Evolutionary conservation across 2,329 filamentous ascomycete species (phyloP).

Genomic region (Hirsutella thompsonii): DNA sequence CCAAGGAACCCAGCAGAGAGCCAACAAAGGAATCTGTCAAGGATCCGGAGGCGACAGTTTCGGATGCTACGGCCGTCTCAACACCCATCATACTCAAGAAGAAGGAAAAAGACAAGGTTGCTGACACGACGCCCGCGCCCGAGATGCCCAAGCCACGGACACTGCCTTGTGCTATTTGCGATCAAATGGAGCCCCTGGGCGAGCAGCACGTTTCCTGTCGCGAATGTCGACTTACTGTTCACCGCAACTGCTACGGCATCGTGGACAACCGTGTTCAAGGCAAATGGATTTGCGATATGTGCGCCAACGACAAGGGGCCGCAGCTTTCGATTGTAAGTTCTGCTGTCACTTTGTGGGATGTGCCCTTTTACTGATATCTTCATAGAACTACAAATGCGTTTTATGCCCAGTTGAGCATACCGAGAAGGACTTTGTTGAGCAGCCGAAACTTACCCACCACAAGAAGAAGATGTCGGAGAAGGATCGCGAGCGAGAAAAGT

Average conservation of each 20-base stretch:
- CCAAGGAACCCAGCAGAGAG: background rate
- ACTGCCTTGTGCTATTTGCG: constrained; percentile 78
- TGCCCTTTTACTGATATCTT: background rate
- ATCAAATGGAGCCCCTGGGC: constrained; percentile 55
- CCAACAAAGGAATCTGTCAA: constrained; percentile 5
- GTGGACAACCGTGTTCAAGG: constrained; percentile 51
- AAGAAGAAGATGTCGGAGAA: constrained; percentile 88
- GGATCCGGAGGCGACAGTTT: constrained; percentile 32
- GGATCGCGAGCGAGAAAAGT: constrained; percentile 74
- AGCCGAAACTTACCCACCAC: constrained; percentile 32
- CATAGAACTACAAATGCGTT: constrained; percentile 73
- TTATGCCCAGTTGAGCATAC: constrained; percentile 76
- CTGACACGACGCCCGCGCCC: constrained; percentile 47
- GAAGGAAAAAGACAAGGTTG: constrained; percentile 48
- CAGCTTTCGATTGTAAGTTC: constrained; percentile 76
- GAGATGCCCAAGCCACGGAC: constrained; percentile 67
- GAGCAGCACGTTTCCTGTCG: constrained; percentile 67
- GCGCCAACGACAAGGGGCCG: constrained; percentile 83
- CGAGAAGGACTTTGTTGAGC: constrained; percentile 72
- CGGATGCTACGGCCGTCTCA: constrained; percentile 30
- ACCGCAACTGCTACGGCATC: constrained; percentile 87
- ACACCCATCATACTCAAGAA: constrained; percentile 32
- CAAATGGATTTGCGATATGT: constrained; percentile 96
- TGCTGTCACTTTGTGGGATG: background rate
- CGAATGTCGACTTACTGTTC: constrained; percentile 84